A percentile compares a stretch with the other conserved stretches of the same genome.
Conservation (phyloP, 2,329 filamentous ascomycete genomes). For the Gyromitra esculenta region DNA sequence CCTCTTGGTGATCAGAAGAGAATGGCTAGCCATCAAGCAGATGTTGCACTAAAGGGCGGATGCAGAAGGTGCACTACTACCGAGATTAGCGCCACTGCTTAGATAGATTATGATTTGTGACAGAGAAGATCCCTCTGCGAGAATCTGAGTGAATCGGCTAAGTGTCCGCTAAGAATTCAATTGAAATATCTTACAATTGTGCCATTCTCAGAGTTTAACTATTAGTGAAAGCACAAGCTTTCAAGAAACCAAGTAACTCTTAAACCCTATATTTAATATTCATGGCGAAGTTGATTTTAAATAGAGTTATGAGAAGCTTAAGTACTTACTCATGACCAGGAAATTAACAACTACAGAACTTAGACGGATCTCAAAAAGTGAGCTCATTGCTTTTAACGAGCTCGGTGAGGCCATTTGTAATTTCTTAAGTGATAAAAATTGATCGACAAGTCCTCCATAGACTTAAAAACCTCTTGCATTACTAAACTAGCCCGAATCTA, state of each 20-base stretch:
- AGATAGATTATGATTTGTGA: constrained; percentile 1
- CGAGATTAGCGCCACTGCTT: constrained; percentile 6
- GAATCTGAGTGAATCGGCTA: background rate
- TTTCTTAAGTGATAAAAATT: background rate
- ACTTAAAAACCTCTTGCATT: constrained; percentile 1
- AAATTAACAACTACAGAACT: background rate
- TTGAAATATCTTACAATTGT: background rate
- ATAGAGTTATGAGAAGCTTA: background rate
- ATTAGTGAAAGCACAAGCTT: background rate
- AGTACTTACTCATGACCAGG: background rate
- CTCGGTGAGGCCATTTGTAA: background rate
- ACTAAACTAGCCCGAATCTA: too few species aligned
- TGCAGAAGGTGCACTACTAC: constrained; percentile 59
- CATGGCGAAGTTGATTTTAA: background rate
- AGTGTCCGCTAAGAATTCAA: background rate
- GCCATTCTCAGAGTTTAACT: too few species aligned
- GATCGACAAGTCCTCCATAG: background rate
- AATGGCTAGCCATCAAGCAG: constrained; percentile 75
- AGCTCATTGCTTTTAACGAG: background rate
- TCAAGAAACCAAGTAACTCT: background rate
- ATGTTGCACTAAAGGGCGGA: constrained; percentile 72
- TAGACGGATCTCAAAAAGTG: background rate
- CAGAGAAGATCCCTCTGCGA: background rate
- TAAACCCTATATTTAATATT: background rate
- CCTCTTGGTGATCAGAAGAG: constrained; percentile 78